phyloP scores from a whole-genome alignment of 2,329 filamentous ascomycete species.

The Huntiella abstrusa region DNA sequence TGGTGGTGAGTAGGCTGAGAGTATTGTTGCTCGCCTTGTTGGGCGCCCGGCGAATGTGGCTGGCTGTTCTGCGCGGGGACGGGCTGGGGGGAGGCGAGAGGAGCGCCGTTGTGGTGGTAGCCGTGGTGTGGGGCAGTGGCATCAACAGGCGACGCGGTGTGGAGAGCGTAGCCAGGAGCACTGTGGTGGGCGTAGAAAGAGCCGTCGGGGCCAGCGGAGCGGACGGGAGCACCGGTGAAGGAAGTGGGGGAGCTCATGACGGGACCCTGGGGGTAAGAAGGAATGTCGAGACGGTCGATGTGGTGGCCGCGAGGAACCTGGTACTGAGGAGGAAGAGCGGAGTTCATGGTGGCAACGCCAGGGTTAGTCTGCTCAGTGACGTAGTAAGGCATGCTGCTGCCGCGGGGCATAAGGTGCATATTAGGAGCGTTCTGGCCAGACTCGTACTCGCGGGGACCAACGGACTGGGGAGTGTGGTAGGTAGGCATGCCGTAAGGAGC shows the following conservation, averaged over 20 bases:
- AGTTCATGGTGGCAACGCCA: constrained; percentile 41
- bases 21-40: constrained; percentile 18
- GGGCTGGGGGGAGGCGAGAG: constrained; percentile 17
- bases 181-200: constrained; percentile 38
- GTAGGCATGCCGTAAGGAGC: constrained; percentile 21
- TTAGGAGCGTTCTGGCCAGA: constrained; percentile 20
- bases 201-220: constrained; percentile 34
- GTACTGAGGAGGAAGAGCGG: constrained; percentile 31
- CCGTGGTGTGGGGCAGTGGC: constrained; percentile 16
- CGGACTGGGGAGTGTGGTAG: constrained; percentile 10
- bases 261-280: constrained; percentile 25
- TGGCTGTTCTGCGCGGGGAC: constrained; percentile 18
- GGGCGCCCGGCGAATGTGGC: constrained; percentile 16
- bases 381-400: constrained; percentile 34
- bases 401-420: constrained; percentile 30
- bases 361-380: constrained; percentile 43
- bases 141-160: constrained; percentile 29
- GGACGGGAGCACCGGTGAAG: constrained; percentile 36
- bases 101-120: constrained; percentile 14
- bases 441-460: constrained; percentile 22
- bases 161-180: constrained; percentile 28
- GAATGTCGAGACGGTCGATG: constrained; percentile 30
- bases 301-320: constrained; percentile 30
- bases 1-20: constrained; percentile 18
- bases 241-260: constrained; percentile 37